Evolutionary conservation across 1,284 basidiomycete genomes (phyloP).

Genomic region (Stygiomarasmius scandens): DNA sequence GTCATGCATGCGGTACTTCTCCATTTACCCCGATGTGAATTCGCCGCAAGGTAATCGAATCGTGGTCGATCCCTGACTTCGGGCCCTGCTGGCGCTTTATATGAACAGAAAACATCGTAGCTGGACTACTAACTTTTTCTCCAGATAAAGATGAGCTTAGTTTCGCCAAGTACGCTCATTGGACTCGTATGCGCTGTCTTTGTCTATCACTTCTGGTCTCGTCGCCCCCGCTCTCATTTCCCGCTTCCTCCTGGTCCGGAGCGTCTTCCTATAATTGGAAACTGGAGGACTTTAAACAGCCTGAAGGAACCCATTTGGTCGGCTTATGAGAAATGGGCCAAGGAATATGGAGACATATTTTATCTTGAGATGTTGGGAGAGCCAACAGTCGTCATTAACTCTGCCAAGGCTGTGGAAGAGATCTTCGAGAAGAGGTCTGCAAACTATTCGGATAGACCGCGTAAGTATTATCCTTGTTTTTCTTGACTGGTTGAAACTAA

Average conservation of each 20-base stretch:
- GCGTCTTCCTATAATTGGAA: constrained; percentile 14
- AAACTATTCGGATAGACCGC: constrained; percentile 24
- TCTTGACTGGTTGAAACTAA: not conserved
- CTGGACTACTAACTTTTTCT: too few species aligned
- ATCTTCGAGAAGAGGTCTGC: constrained; percentile 25
- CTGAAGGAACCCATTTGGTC: constrained; percentile 8
- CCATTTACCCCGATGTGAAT: too few species aligned
- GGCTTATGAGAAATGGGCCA: constrained; percentile 1
- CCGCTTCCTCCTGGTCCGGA: constrained; percentile 15
- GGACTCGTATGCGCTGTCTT: too few species aligned
- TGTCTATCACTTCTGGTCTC: not conserved
- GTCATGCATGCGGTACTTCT: too few species aligned
- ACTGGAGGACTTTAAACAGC: constrained; percentile 1
- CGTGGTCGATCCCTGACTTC: too few species aligned
- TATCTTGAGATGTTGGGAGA: constrained; percentile 12
- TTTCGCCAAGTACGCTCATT: too few species aligned
- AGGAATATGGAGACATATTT: constrained; percentile 9
- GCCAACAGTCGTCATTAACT: constrained; percentile 26
- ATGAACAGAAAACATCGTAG: too few species aligned
- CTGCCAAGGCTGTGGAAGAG: constrained; percentile 22
- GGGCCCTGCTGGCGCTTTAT: too few species aligned
- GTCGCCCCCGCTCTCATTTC: not conserved
- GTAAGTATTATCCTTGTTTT: constrained; percentile 3
- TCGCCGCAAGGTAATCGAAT: too few species aligned
- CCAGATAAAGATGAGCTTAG: too few species aligned